Percentiles rank a stretch among this genome's conserved stretches.
phyloP scores from a whole-genome alignment of 768 basidiomycete species.

The Antrodiella citrinella region DNA sequence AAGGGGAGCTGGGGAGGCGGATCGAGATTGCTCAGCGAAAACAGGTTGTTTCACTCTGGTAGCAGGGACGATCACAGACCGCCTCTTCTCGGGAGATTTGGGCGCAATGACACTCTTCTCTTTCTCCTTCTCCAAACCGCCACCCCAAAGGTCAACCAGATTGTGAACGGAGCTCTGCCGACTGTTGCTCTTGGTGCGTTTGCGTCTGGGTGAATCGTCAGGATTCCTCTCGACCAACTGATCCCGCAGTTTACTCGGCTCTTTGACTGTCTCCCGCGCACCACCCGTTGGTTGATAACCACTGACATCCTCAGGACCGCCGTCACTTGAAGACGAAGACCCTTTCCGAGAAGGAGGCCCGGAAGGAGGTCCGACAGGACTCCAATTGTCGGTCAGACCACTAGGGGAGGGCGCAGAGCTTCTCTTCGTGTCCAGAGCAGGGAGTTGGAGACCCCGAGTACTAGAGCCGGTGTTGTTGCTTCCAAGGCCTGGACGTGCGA shows the following conservation, averaged over 20 bases:
- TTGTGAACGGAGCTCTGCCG: slow-evolving; percentile 82
- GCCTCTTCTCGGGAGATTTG: slow-evolving; percentile 12
- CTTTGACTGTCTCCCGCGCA: slow-evolving; percentile 7
- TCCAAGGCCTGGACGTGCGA: neutral
- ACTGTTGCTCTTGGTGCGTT: slow-evolving; percentile 35
- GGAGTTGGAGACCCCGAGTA: slow-evolving; percentile 8
- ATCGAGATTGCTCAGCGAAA: neutral
- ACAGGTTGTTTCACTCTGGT: slow-evolving; percentile 12
- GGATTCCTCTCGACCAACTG: slow-evolving; percentile 7
- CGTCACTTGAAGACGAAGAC: slow-evolving; percentile 47
- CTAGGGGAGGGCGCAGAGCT: slow-evolving; percentile 13
- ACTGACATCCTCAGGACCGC: slow-evolving; percentile 40
- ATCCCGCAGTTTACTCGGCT: slow-evolving; percentile 11
- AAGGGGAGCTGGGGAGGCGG: slow-evolving; percentile 1
- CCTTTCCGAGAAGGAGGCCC: slow-evolving; percentile 3
- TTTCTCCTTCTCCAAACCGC: slow-evolving; percentile 20
- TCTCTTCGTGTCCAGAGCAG: slow-evolving; percentile 7
- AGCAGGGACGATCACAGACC: slow-evolving; percentile 17
- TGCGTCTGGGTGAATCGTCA: slow-evolving; percentile 9
- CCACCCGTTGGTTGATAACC: slow-evolving; percentile 19
- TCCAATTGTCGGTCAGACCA: slow-evolving; percentile 41
- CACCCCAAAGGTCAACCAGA: slow-evolving; percentile 72
- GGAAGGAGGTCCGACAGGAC: slow-evolving; percentile 24
- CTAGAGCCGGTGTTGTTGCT: neutral
- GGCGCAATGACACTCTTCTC: neutral